These are phyloP conservation scores for Entomortierella beljakovae DNA, from an alignment of 192 early-diverging fungal genomes.

Conservation along the genomic window DNA sequence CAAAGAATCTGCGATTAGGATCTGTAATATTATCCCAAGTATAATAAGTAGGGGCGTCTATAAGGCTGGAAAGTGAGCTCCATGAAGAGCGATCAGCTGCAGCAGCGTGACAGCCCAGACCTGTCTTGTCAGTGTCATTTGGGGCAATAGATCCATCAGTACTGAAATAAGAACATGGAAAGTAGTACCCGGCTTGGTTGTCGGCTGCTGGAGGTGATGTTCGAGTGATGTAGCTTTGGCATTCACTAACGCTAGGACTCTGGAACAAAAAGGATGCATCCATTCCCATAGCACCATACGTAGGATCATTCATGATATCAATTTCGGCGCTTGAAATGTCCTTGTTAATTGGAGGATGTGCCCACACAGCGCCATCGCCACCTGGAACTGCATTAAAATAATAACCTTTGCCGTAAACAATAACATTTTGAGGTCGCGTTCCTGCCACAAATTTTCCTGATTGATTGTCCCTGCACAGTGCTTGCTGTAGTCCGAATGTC, in stretches of 20 bases:
- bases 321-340: slow-evolving; percentile 14
- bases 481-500: slow-evolving; percentile 84
- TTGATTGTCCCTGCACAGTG: slow-evolving; percentile 63
- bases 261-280: slow-evolving; percentile 82
- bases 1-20: slow-evolving; percentile 62
- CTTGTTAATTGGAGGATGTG: slow-evolving; percentile 53
- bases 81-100: slow-evolving; percentile 51
- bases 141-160: slow-evolving; percentile 45
- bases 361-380: slow-evolving; percentile 36
- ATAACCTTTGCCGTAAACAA: slow-evolving; percentile 75
- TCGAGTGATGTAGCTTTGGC: slow-evolving; percentile 23
- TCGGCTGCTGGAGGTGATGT: slow-evolving; percentile 15
- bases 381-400: slow-evolving; percentile 57
- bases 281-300: slow-evolving; percentile 66
- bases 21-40: slow-evolving; percentile 62
- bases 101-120: slow-evolving; percentile 60
- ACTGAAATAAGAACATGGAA: slow-evolving; percentile 30
- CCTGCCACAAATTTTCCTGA: slow-evolving; percentile 54
- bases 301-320: slow-evolving; percentile 63
- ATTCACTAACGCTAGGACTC: slow-evolving; percentile 62
- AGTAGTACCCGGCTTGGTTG: slow-evolving; percentile 30
- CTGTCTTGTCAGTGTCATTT: slow-evolving; percentile 58
- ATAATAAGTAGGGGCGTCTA: slow-evolving; percentile 54
- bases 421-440: slow-evolving; percentile 54
- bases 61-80: slow-evolving; percentile 41